Evolutionary conservation across 768 basidiomycete species (phyloP).

Genomic region (Pluteus cervinus): DNA sequence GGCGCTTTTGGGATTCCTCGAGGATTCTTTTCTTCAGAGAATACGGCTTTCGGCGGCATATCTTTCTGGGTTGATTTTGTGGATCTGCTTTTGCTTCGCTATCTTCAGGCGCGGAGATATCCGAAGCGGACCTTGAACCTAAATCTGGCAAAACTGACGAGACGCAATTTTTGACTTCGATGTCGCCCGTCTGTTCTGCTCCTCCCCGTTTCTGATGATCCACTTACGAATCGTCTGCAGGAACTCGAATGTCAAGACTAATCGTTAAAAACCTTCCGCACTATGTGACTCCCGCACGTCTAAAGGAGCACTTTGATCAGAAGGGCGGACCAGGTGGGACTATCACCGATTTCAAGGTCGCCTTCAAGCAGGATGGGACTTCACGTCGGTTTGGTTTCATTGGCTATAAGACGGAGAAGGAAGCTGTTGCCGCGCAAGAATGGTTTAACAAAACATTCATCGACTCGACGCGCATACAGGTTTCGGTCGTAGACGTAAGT

Average conservation of each 20-base stretch:
- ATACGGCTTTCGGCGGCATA: slow-evolving; percentile 17
- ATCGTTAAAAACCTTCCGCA: slow-evolving; percentile 78
- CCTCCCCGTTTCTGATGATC: slow-evolving; percentile 5
- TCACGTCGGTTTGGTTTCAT: slow-evolving; percentile 89
- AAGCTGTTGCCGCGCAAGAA: slow-evolving; percentile 67
- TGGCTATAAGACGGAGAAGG: slow-evolving; percentile 77
- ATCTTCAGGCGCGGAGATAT: too few relatives aligned
- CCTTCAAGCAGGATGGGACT: slow-evolving; percentile 69
- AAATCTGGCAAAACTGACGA: not conserved
- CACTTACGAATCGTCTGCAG: not conserved
- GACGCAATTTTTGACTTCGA: not conserved
- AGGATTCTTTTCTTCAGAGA: slow-evolving; percentile 61
- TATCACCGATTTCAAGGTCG: slow-evolving; percentile 84
- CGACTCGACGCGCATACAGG: slow-evolving; percentile 70
- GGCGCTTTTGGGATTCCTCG: slow-evolving; percentile 94
- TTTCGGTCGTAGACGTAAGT: slow-evolving; percentile 73
- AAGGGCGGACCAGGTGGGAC: slow-evolving; percentile 54
- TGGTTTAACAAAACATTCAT: slow-evolving; percentile 88
- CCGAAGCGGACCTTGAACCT: slow-evolving; percentile 15
- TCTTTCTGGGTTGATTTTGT: not conserved
- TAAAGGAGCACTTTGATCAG: slow-evolving; percentile 65
- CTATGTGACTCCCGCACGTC: slow-evolving; percentile 56
- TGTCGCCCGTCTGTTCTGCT: slow-evolving; percentile 7
- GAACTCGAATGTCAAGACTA: slow-evolving; percentile 63
- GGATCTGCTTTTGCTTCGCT: too few relatives aligned